A percentile compares a stretch with the other conserved stretches of the same genome.
phyloP scores from a whole-genome alignment of 2,329 filamentous ascomycete genomes.

The Myriosclerotinia duriaeana region DNA sequence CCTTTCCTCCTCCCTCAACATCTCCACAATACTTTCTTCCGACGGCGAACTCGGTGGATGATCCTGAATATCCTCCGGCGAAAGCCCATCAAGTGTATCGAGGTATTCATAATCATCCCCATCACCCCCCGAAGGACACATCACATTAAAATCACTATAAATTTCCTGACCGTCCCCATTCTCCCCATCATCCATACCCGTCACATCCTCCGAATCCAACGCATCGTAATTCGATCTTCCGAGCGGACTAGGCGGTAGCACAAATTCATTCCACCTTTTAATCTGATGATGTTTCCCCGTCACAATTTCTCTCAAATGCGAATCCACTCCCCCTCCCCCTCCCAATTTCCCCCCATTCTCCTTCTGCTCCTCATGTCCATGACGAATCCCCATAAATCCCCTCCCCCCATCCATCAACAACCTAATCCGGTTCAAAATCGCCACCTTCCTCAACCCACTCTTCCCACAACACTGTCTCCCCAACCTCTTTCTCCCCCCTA shows the following conservation, averaged over 20 bases:
- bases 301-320: constrained; percentile 34
- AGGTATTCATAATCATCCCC: constrained; percentile 39
- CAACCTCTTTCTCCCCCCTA: constrained; percentile 47
- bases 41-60: constrained; percentile 33
- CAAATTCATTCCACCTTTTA: constrained; percentile 34
- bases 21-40: constrained; percentile 37
- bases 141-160: constrained; percentile 42
- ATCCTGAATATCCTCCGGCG: constrained; percentile 35
- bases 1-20: constrained; percentile 36
- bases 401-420: constrained; percentile 45
- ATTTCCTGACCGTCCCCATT: constrained; percentile 31
- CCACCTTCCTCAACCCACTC: constrained; percentile 55
- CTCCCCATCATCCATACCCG: constrained; percentile 27
- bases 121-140: constrained; percentile 35
- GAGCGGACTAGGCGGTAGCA: constrained; percentile 39
- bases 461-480: constrained; percentile 39
- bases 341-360: constrained; percentile 26
- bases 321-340: neutral
- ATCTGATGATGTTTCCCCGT: constrained; percentile 33
- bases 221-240: constrained; percentile 42
- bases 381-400: constrained; percentile 33
- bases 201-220: constrained; percentile 40
- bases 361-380: constrained; percentile 19
- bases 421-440: constrained; percentile 62
- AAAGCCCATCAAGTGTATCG: constrained; percentile 40